phyloP scores from a whole-genome alignment of 2,329 filamentous ascomycete genomes.

The Trichoderma breve region DNA sequence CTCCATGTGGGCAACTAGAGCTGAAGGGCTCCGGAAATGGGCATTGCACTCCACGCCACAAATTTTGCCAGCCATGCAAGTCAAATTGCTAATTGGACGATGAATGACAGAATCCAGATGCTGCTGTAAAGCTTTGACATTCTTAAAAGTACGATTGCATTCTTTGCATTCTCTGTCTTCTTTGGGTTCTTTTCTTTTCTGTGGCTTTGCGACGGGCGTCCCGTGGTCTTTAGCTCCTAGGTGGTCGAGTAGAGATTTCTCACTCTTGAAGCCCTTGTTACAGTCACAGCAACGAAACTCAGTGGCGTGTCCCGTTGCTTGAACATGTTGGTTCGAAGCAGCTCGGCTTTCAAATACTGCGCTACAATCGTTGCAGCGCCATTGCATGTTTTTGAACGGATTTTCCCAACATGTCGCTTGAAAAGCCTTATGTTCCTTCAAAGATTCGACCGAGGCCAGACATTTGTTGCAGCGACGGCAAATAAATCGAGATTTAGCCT shows the following conservation, averaged over 20 bases:
- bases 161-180: background rate
- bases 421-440: background rate
- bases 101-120: conserved; percentile 14
- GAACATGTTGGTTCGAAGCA: background rate
- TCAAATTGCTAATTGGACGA: conserved; percentile 17
- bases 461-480: conserved; percentile 3
- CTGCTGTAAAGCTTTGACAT: background rate
- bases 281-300: conserved; percentile 20
- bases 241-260: background rate
- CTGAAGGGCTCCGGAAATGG: conserved; percentile 20
- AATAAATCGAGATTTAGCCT: background rate
- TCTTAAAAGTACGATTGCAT: background rate
- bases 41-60: conserved; percentile 10
- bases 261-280: background rate
- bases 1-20: conserved; percentile 22
- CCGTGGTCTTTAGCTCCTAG: background rate
- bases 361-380: background rate
- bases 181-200: background rate
- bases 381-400: background rate
- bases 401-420: background rate
- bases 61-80: conserved; percentile 13
- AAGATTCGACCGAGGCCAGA: background rate
- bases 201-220: background rate
- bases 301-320: background rate
- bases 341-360: background rate